Conservation (phyloP, 441 rosid species). For the Erysimum cheiri region DNA sequence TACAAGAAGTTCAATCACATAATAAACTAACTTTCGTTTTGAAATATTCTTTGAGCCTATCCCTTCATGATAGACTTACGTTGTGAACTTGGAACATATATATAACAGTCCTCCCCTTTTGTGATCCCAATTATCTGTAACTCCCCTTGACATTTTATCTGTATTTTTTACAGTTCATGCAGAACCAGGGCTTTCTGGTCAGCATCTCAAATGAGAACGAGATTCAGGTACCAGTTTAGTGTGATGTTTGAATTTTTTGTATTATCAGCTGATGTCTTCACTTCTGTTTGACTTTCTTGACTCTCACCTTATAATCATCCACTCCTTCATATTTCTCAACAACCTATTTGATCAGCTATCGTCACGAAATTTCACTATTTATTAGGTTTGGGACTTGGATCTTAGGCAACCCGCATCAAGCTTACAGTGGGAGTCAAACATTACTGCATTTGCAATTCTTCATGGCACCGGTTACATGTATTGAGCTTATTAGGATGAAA, state of each 20-base stretch:
- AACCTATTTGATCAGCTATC: conserved; percentile 28
- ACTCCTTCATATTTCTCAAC: conserved; percentile 19
- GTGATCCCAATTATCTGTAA: conserved; percentile 14
- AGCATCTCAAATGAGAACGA: conserved; percentile 62
- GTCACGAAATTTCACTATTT: conserved; percentile 40
- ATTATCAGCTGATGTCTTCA: conserved; percentile 21
- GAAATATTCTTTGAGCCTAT: background rate
- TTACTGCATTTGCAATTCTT: conserved; percentile 69
- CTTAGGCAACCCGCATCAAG: conserved; percentile 51
- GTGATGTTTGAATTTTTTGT: conserved; percentile 32
- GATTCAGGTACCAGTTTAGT: conserved; percentile 57
- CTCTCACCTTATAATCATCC: conserved; percentile 14
- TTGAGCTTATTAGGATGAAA: conserved; percentile 26
- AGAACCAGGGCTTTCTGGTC: conserved; percentile 69
- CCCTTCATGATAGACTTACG: conserved; percentile 9
- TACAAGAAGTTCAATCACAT: conserved; percentile 23
- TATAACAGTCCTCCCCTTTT: background rate
- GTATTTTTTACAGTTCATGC: conserved; percentile 55
- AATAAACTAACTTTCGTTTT: conserved; percentile 21
- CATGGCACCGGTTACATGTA: conserved; percentile 69
- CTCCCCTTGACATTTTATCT: conserved; percentile 27
- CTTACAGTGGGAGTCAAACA: conserved; percentile 67
- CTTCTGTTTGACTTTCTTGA: conserved; percentile 24
- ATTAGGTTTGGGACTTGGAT: conserved; percentile 75
- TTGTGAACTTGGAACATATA: conserved; percentile 26